These are phyloP conservation scores for Cutaneotrichosporon mucoides DNA, from an alignment of 1,284 basidiomycete species.

Conservation along the genomic window DNA sequence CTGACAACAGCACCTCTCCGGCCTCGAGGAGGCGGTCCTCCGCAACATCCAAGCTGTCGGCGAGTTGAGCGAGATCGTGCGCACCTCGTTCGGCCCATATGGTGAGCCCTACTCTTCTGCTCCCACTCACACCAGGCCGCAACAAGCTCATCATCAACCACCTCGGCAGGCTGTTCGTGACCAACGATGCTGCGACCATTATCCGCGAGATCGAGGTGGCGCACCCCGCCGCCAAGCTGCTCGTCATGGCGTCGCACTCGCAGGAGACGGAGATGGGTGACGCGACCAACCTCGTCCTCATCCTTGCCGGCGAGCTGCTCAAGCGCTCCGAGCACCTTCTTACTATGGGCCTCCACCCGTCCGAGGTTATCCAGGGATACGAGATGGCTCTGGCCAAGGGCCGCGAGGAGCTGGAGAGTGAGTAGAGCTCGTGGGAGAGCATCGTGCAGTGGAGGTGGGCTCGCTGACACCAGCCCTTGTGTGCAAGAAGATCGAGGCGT, in stretches of 20 bases:
- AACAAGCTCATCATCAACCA: conserved; percentile 98
- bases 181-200: conserved; percentile 98
- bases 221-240: conserved; percentile 92
- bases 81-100: conserved; percentile 95
- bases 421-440: conserved; percentile 49
- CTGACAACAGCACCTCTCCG: conserved; percentile 66
- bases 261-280: conserved; percentile 99
- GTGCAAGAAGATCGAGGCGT: conserved; percentile 36
- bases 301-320: conserved; percentile 90
- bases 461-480: conserved; percentile 46
- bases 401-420: conserved; percentile 83
- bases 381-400: conserved; percentile 85
- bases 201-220: conserved; percentile 97
- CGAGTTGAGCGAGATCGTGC: conserved; percentile 90
- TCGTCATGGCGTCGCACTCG: conserved; percentile 96
- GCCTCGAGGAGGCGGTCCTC: conserved; percentile 86
- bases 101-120: conserved; percentile 56
- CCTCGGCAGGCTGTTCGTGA: conserved; percentile 91
- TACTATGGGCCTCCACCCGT: conserved; percentile 94
- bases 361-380: conserved; percentile 90
- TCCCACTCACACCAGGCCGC: conserved; percentile 57
- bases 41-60: conserved; percentile 93
- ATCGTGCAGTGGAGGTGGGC: no score
- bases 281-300: conserved; percentile 91
- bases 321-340: conserved; percentile 91